Percentiles rank a stretch among this genome's conserved stretches.
phyloP scores from a whole-genome alignment of 1,284 basidiomycete species.

The Pseudozyma sp. region DNA sequence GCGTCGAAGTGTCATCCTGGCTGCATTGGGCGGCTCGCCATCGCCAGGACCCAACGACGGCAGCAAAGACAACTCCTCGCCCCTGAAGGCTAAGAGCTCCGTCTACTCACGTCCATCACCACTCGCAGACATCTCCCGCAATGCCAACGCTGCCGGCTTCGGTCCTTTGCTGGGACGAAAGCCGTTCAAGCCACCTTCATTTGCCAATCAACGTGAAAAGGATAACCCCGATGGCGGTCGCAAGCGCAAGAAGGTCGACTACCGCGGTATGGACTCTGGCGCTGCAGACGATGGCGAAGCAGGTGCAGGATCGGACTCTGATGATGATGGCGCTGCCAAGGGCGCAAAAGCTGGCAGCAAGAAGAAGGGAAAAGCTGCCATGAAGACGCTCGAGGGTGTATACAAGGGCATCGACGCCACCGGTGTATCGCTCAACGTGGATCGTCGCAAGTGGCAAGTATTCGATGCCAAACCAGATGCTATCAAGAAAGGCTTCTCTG shows the following conservation, averaged over 20 bases:
- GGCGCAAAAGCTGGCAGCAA: conserved; percentile 22
- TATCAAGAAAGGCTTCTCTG: conserved; percentile 75
- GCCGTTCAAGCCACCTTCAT: conserved; percentile 64
- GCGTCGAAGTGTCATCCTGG: conserved; percentile 45
- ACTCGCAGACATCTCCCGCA: conserved; percentile 37
- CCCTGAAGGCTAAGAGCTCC: conserved; percentile 23
- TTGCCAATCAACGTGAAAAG: conserved; percentile 42
- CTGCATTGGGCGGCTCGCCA: conserved; percentile 38
- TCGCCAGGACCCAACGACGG: conserved; percentile 16
- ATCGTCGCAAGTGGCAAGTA: conserved; percentile 60
- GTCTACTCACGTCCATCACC: conserved; percentile 26
- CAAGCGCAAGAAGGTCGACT: conserved; percentile 65
- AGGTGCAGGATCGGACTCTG: conserved; percentile 29
- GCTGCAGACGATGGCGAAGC: conserved; percentile 48
- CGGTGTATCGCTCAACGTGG: conserved; percentile 65
- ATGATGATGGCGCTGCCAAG: conserved; percentile 26
- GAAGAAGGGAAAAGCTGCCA: conserved; percentile 42
- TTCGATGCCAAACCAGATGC: conserved; percentile 59
- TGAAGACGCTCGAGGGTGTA: conserved; percentile 60
- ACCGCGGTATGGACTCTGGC: conserved; percentile 60
- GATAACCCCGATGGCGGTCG: conserved; percentile 38
- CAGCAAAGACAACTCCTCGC: conserved; percentile 15
- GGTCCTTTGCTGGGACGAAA: conserved; percentile 59
- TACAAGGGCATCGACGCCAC: conserved; percentile 66
- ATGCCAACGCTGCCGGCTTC: conserved; percentile 59